Percentiles rank a stretch among this genome's conserved stretches.
Conservation (phyloP, 2,329 filamentous ascomycete species). For the Drechslerella coelobrocha region DNA sequence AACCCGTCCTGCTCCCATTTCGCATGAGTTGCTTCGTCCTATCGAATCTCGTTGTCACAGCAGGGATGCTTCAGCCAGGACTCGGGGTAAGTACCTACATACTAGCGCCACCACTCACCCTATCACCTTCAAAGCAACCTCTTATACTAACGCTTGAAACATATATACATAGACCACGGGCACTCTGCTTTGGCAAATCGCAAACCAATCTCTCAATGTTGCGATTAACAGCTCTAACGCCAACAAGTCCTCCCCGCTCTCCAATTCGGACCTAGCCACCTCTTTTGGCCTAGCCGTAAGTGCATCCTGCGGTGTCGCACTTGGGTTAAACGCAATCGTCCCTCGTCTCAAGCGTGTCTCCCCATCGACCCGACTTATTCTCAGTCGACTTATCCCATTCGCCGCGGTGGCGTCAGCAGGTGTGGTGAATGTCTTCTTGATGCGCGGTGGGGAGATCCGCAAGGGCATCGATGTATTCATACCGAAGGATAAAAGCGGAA, state of each 20-base stretch:
- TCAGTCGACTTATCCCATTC: slow-evolving; percentile 90
- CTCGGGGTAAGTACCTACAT: slow-evolving; percentile 65
- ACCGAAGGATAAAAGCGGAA: slow-evolving; percentile 66
- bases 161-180: slow-evolving; percentile 60
- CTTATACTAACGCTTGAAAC: neutral
- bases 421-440: slow-evolving; percentile 92
- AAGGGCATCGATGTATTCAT: slow-evolving; percentile 90
- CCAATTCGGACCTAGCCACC: slow-evolving; percentile 78
- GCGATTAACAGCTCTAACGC: slow-evolving; percentile 97
- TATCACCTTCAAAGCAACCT: neutral
- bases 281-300: slow-evolving; percentile 92
- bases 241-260: slow-evolving; percentile 93
- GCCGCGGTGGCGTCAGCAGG: slow-evolving; percentile 91
- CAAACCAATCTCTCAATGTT: slow-evolving; percentile 97
- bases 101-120: neutral
- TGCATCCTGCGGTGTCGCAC: slow-evolving; percentile 89
- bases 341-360: slow-evolving; percentile 79
- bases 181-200: slow-evolving; percentile 90
- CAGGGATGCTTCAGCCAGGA: slow-evolving; percentile 93
- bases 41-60: slow-evolving; percentile 92
- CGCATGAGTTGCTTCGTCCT: slow-evolving; percentile 96
- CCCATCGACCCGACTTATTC: slow-evolving; percentile 75
- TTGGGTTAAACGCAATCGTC: slow-evolving; percentile 88
- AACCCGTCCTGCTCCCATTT: slow-evolving; percentile 90
- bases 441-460: slow-evolving; percentile 95